phyloP scores from a whole-genome alignment of 2,329 filamentous ascomycete species.

The Talaromyces marneffei region DNA sequence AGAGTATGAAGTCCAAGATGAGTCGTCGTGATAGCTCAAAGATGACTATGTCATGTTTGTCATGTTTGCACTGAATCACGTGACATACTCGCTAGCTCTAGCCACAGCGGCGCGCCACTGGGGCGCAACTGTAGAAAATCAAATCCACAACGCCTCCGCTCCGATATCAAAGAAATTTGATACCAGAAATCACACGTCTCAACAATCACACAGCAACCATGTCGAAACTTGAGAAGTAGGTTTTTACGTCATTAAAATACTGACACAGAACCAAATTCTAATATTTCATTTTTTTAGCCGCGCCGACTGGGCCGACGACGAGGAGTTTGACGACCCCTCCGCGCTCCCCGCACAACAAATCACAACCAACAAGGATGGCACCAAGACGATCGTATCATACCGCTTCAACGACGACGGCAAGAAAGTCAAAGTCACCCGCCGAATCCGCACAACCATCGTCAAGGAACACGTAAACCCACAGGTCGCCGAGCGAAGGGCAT shows the following conservation, averaged over 20 bases:
- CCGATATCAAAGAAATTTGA: constrained; percentile 38
- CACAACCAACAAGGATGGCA: constrained; percentile 96
- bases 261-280: not conserved
- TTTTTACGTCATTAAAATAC: constrained; percentile 3
- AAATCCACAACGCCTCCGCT: constrained; percentile 41
- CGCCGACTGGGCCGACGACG: constrained; percentile 91
- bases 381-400: constrained; percentile 89
- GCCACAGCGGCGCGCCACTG: constrained; percentile 33
- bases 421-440: constrained; percentile 94
- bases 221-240: constrained; percentile 46
- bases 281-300: constrained; percentile 37
- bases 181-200: constrained; percentile 23
- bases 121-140: constrained; percentile 24
- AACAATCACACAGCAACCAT: constrained; percentile 31
- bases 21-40: not conserved
- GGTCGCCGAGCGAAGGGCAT: constrained; percentile 88
- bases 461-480: constrained; percentile 93
- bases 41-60: constrained; percentile 6
- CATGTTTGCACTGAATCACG: constrained; percentile 5
- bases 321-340: constrained; percentile 78
- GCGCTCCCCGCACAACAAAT: constrained; percentile 79
- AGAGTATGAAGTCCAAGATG: not conserved
- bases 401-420: constrained; percentile 87
- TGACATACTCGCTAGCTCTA: constrained; percentile 22
- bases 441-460: constrained; percentile 85